Evolutionary conservation across 495 filamentous ascomycete species (phyloP).

Genomic region (Xylaria flabelliformis): DNA sequence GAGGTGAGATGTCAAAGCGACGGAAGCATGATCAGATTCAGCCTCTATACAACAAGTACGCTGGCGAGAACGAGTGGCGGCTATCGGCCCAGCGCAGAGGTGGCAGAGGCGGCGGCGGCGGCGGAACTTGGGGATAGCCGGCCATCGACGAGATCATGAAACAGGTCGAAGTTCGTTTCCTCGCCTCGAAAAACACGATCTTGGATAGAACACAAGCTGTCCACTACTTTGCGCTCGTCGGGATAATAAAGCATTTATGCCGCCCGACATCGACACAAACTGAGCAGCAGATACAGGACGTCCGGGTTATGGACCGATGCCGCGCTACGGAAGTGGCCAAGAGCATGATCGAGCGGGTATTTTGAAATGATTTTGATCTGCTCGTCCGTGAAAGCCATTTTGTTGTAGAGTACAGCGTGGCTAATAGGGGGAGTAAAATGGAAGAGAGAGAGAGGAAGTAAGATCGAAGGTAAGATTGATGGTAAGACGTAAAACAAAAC

Average conservation of each 20-base stretch:
- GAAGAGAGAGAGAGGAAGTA: too few species aligned
- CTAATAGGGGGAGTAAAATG: background rate
- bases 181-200: background rate
- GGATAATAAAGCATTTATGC: background rate
- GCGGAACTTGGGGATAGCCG: constrained; percentile 58
- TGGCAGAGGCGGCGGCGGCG: constrained; percentile 87
- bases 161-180: background rate
- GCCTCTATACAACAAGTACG: constrained; percentile 90
- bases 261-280: background rate
- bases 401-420: background rate
- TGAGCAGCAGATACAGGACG: too few species aligned
- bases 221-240: background rate
- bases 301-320: too few species aligned
- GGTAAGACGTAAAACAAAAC: too few species aligned
- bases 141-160: background rate
- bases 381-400: constrained; percentile 8
- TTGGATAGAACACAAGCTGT: background rate
- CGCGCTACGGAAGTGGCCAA: background rate
- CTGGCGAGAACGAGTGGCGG: constrained; percentile 88
- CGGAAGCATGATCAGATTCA: constrained; percentile 94
- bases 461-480: too few species aligned
- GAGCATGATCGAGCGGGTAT: constrained; percentile 4
- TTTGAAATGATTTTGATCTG: constrained; percentile 16
- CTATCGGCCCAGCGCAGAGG: constrained; percentile 85
- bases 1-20: constrained; percentile 78